phyloP scores from a whole-genome alignment of 1,139 yeast species.

The Geotrichum bryndzae region DNA sequence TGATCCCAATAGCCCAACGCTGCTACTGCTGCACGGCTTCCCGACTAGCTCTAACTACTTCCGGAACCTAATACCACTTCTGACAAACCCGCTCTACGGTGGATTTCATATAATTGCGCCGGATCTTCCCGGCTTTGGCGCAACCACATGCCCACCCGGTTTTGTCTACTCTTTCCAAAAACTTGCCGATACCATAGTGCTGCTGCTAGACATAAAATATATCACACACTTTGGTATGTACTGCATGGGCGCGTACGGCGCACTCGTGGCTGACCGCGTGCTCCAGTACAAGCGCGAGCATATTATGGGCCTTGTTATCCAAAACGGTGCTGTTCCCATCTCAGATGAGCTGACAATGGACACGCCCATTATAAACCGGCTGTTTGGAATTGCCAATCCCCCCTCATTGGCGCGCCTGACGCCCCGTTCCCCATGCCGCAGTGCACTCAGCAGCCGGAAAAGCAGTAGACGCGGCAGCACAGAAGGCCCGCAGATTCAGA shows the following conservation, averaged over 20 bases:
- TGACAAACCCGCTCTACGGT: slow-evolving; percentile 27
- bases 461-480: background rate
- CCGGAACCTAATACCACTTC: slow-evolving; percentile 36
- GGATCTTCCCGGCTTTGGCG: slow-evolving; percentile 43
- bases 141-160: slow-evolving; percentile 32
- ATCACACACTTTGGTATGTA: slow-evolving; percentile 36
- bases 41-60: slow-evolving; percentile 42
- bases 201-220: slow-evolving; percentile 31
- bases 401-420: background rate
- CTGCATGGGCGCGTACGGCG: slow-evolving; percentile 41
- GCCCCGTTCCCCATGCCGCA: background rate
- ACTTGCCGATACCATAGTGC: slow-evolving; percentile 34
- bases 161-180: slow-evolving; percentile 35
- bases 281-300: slow-evolving; percentile 34
- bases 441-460: background rate
- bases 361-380: background rate
- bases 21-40: slow-evolving; percentile 43
- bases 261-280: slow-evolving; percentile 40
- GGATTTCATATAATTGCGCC: slow-evolving; percentile 41
- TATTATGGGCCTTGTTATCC: slow-evolving; percentile 36
- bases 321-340: slow-evolving; percentile 40
- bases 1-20: slow-evolving; percentile 29
- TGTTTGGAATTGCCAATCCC: background rate
- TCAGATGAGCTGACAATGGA: background rate
- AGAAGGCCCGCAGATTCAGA: background rate